phyloP scores from a whole-genome alignment of 1,284 basidiomycete genomes.

The Exobasidium cylindrosporum region DNA sequence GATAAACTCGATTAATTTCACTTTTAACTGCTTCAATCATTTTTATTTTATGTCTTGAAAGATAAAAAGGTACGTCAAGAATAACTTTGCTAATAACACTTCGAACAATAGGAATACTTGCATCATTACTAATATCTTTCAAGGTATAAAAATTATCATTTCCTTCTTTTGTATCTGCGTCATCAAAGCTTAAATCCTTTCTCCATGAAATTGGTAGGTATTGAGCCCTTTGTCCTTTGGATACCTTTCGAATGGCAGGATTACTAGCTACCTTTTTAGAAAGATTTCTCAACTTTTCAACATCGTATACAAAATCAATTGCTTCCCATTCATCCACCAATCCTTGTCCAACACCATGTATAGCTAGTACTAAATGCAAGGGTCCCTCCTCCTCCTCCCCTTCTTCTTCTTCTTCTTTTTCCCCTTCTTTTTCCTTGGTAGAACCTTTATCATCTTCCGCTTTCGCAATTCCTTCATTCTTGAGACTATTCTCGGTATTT shows the following conservation, averaged over 20 bases:
- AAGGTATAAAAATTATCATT: slow-evolving; percentile 19
- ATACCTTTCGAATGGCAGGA: slow-evolving; percentile 13
- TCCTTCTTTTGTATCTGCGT: not conserved
- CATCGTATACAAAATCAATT: slow-evolving; percentile 25
- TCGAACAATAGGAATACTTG: slow-evolving; percentile 46
- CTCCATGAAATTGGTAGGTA: slow-evolving; percentile 26
- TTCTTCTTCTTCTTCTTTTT: slow-evolving; percentile 13
- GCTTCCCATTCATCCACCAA: slow-evolving; percentile 20
- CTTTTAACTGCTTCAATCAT: slow-evolving; percentile 48
- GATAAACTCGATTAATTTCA: slow-evolving; percentile 53
- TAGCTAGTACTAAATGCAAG: slow-evolving; percentile 38
- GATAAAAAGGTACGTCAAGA: slow-evolving; percentile 54
- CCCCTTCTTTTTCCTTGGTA: slow-evolving; percentile 9
- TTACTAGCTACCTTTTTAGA: slow-evolving; percentile 8
- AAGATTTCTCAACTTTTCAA: slow-evolving; percentile 17
- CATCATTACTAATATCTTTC: slow-evolving; percentile 20
- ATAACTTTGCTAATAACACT: slow-evolving; percentile 48
- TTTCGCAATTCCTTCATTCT: slow-evolving; percentile 22
- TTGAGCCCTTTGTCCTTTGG: slow-evolving; percentile 18
- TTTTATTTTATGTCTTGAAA: slow-evolving; percentile 38
- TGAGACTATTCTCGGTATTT: slow-evolving; percentile 32
- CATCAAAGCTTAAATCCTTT: slow-evolving; percentile 15
- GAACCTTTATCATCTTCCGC: not conserved
- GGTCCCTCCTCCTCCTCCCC: slow-evolving; percentile 42
- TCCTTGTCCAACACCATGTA: slow-evolving; percentile 22